Evolutionary conservation across 495 filamentous ascomycete species (phyloP), one percentile per base, ranked within the genome.

Genomic region (Collariella sp.): DNA sequence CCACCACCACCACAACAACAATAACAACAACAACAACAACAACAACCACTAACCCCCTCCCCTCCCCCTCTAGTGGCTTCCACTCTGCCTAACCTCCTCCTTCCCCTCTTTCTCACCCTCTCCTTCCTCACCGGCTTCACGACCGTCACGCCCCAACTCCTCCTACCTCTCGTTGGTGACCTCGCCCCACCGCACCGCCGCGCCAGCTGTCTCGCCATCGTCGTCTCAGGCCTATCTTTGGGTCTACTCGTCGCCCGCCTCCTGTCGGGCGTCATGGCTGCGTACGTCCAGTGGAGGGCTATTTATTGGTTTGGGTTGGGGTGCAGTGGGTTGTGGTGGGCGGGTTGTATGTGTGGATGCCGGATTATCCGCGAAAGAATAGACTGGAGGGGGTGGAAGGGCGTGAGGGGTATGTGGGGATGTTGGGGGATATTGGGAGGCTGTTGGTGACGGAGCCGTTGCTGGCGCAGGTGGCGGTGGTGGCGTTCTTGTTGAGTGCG

Each of bases 121-220:
- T 87, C 83, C 15, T 91, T 84, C 64, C 63, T 91, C 35, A 79
- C 78, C 22, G 81, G 82, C 13, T 59, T 87, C n/a, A 82, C 85
- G 10, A 94, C 88, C 2, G 87, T 94, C 5, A 91, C 88, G 11
- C 88, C 88, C 0, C 87, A 93, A 69, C 76, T 89, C 46, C 85
- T 91, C 84, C 83, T 94, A 16, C 88, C 88, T 0, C 71, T 94
- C 0, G 87, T 91, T 5, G 87, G 87, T 19, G 87, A 91, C 62
- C 82, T 91, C 23, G 86, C 87, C 0, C 88, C 88, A 0, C 75
- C 80, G 3, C 67, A 81, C 22, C 80, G 83, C 29, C 80, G 86
- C 7, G 85, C 85, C 12, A 79, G 79, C 7, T 84, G 84, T 78
- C 60, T 78, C 2, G 84, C 85, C 16, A 79, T 91, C 59, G 85